phyloP scores from a whole-genome alignment of 805 yeast genomes.

The Candida parachauliodes region DNA sequence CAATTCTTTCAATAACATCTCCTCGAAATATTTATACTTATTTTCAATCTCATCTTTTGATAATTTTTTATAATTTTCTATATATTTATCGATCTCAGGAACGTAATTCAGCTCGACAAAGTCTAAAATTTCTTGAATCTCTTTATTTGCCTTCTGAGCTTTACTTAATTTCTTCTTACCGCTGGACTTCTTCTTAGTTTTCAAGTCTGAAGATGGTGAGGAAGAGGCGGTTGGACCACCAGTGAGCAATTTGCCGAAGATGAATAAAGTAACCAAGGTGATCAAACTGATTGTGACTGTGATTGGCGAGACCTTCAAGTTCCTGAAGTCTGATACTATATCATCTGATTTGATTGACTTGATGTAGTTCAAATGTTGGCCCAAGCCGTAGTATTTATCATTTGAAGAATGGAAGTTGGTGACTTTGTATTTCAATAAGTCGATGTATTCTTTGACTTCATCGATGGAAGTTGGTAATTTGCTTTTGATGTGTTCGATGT shows the following conservation, averaged over 20 bases:
- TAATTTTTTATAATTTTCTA: conserved; percentile 23
- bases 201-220: not conserved
- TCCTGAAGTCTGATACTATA: conserved; percentile 26
- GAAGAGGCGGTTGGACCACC: conserved; percentile 7
- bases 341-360: conserved; percentile 13
- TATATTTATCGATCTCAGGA: conserved; percentile 33
- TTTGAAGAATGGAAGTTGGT: conserved; percentile 7
- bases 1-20: conserved; percentile 61
- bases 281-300: conserved; percentile 31
- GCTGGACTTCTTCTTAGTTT: conserved; percentile 15
- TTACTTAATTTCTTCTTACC: conserved; percentile 34
- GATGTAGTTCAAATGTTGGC: conserved; percentile 12
- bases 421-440: conserved; percentile 8
- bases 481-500: conserved; percentile 9
- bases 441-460: conserved; percentile 9
- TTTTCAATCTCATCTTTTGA: conserved; percentile 36
- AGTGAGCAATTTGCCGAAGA: conserved; percentile 20
- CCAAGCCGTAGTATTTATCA: conserved; percentile 1
- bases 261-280: conserved; percentile 24
- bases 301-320: conserved; percentile 28
- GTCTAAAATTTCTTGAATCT: conserved; percentile 38
- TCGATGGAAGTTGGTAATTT: conserved; percentile 10
- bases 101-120: conserved; percentile 38
- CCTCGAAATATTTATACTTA: conserved; percentile 58
- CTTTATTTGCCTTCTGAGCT: conserved; percentile 38